Evolutionary conservation across 495 filamentous ascomycete genomes (phyloP).

Genomic region (Talaromyces wortmannii): DNA sequence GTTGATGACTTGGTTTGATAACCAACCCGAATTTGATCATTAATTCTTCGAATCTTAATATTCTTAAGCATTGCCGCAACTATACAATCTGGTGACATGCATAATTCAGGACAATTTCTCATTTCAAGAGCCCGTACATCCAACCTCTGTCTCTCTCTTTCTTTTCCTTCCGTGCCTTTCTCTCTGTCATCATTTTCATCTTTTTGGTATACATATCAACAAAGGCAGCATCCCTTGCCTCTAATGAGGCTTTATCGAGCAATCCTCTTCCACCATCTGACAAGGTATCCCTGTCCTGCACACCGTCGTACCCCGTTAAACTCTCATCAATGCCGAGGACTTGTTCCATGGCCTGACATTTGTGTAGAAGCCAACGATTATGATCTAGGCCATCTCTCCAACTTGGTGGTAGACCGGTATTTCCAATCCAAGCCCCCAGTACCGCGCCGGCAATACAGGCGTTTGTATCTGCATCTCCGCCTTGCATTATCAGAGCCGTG

Average conservation of each 20-base stretch:
- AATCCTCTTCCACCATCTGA: background rate
- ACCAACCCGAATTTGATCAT: no score
- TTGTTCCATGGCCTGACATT: background rate
- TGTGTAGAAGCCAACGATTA: background rate
- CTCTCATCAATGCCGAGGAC: background rate
- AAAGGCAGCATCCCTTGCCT: background rate
- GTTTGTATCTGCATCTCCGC: conserved; percentile 45
- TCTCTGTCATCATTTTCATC: no score
- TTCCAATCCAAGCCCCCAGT: conserved; percentile 33
- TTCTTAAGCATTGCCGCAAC: no score
- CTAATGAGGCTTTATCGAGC: background rate
- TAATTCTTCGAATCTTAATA: no score
- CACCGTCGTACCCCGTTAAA: background rate
- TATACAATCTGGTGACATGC: no score
- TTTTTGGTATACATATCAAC: background rate
- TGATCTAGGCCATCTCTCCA: conserved; percentile 35
- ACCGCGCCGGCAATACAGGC: conserved; percentile 39
- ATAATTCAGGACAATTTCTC: no score
- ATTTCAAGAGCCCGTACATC: no score
- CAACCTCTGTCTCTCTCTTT: no score
- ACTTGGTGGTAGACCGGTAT: conserved; percentile 25
- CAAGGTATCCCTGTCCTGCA: background rate
- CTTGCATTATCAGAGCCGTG: conserved; percentile 35
- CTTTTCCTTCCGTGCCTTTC: no score
- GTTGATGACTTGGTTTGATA: no score